Percentiles rank a stretch among this genome's conserved stretches.
Evolutionary conservation across 2,329 filamentous ascomycete species (phyloP).

Genomic region (Colletotrichum cuscutae): DNA sequence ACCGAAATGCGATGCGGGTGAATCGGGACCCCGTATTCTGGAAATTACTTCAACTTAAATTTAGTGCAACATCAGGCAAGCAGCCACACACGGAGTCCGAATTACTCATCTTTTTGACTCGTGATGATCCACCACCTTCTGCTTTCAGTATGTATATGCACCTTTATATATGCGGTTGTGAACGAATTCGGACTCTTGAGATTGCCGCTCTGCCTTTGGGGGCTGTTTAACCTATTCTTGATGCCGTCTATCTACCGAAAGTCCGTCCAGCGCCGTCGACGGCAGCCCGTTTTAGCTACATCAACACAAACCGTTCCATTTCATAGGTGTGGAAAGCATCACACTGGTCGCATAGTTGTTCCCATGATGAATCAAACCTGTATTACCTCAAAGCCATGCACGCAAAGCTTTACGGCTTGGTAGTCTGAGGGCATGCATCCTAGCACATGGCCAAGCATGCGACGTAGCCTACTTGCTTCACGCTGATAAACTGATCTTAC

Average conservation of each 20-base stretch:
- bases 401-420: no score
- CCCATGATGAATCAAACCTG: no score
- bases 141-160: background rate
- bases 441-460: no score
- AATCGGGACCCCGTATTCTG: slow-evolving; percentile 18
- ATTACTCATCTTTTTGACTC: slow-evolving; percentile 22
- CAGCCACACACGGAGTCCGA: background rate
- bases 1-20: background rate
- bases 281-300: background rate
- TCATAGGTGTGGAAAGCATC: no score
- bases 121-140: slow-evolving; percentile 3
- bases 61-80: background rate
- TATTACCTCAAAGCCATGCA: no score
- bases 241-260: background rate
- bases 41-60: slow-evolving; percentile 24
- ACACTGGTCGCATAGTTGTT: no score
- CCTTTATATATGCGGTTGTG: background rate
- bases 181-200: background rate
- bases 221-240: no score
- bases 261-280: background rate
- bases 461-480: no score
- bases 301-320: no score
- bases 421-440: no score
- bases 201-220: background rate
- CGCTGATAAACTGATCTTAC: no score